Percentiles rank a stretch among this genome's conserved stretches.
Conservation (phyloP, 2,329 filamentous ascomycete genomes). For the Tolypocladium album region DNA sequence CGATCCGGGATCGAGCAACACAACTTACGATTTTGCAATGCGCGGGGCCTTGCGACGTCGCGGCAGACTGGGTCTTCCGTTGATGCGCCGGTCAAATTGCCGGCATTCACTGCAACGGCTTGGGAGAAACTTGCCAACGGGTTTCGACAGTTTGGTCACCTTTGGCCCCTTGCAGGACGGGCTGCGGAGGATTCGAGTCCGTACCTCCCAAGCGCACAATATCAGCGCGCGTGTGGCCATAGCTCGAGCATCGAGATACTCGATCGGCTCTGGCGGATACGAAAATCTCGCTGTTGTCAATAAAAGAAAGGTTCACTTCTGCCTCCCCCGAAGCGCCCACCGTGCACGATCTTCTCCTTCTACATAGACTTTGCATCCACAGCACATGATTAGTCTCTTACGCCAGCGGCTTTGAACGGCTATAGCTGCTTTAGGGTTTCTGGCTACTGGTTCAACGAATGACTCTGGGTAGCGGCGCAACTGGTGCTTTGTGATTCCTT, state of each 20-base stretch:
- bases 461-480: background rate
- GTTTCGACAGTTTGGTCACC: background rate
- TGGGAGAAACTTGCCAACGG: background rate
- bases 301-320: background rate
- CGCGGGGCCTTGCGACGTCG: background rate
- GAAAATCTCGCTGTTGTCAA: background rate
- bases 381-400: background rate
- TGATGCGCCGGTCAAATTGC: background rate
- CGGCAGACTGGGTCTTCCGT: background rate
- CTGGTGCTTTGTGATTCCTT: background rate
- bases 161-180: background rate
- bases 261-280: background rate
- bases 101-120: background rate
- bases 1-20: background rate
- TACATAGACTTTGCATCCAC: constrained; percentile 1
- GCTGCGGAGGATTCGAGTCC: background rate
- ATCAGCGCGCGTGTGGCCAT: background rate
- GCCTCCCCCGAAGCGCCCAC: background rate
- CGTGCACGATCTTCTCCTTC: background rate
- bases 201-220: background rate
- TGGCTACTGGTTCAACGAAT: background rate
- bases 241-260: background rate
- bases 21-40: background rate
- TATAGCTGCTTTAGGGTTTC: background rate
- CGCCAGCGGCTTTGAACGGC: background rate